Base-by-base conservation (phyloP, 371 early-diverging fungal genomes). In the Mucor irregularis region DNA sequence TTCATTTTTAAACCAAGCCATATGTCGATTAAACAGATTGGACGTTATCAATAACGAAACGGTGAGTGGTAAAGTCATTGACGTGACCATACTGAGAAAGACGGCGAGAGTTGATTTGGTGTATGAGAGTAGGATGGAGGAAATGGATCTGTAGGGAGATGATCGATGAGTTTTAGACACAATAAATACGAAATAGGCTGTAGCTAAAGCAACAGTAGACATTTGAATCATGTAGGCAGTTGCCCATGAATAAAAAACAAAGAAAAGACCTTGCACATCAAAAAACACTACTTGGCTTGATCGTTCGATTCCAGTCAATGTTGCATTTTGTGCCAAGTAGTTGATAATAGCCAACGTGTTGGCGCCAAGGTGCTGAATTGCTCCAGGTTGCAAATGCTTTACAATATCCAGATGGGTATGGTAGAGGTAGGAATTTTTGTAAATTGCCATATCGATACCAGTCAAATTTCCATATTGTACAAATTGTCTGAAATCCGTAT, bases 401-500 rank as follows among this genome's bases (percentile, higher is more conserved):
- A 81, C 74, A 6, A 77, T 58, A 56, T 91, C 91, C 46, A 86
- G 57, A 64, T 86, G 85, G 2, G 91, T 89, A 55, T 91, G 91
- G 55, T 91, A 91, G 17, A 86, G 56, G 51, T 87, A 87, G 6
- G 80, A 80, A 59, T 85, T 86, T 64, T 84, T 83, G 69, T 89
- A 89, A 29, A 85, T 81, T 1, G 89, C 89, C 84, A 88, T 79
- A 57, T 91, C 91, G 48, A 88, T 68, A 39, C 83, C 85, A 19
- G 80, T 76, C 60, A 87, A 52, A 50, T 83, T 82, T 35, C 87
- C 89, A 45, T 89, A 82, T 34, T 84, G 76, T 7, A 86, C 84
- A 69, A 89, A 91, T 53, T 88, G 89, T 55, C 88, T 71, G 65
- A 83, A 91, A 57, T 91, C 91, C 1, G 91, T 91, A 58, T 91